Conservation (phyloP, 495 filamentous ascomycete genomes). For the Penicillium silybi region DNA sequence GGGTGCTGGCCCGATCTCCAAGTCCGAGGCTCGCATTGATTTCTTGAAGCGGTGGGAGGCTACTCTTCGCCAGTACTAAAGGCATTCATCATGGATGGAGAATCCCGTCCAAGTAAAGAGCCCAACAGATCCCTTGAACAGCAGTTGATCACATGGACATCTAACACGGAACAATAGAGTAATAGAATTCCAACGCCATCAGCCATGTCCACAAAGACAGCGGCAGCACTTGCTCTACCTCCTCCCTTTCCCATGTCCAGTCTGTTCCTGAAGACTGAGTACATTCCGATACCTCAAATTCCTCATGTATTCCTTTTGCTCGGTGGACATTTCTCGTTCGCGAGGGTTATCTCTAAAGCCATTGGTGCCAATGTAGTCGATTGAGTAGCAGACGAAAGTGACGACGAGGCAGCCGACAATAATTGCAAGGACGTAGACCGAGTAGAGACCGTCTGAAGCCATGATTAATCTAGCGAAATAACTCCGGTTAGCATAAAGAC, state of each 20-base stretch:
- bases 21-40: no score
- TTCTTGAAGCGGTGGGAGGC: no score
- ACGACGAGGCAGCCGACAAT: conserved; percentile 23
- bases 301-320: conserved; percentile 25
- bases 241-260: neutral
- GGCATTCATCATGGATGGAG: no score
- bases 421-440: conserved; percentile 17
- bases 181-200: no score
- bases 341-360: conserved; percentile 10
- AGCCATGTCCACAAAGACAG: no score
- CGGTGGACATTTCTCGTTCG: conserved; percentile 8
- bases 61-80: no score
- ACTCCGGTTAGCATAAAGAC: neutral
- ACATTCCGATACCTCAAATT: conserved; percentile 15
- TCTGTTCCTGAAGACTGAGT: neutral
- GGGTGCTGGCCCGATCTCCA: no score
- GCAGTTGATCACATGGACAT: no score
- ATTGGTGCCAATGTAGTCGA: conserved; percentile 18
- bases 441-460: neutral
- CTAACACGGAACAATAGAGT: no score
- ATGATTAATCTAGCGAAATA: neutral
- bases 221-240: neutral
- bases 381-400: conserved; percentile 18
- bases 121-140: no score
- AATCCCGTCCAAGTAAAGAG: no score